A percentile compares a stretch with the other conserved stretches of the same genome.
These are phyloP conservation scores for Venturia aucupariae DNA, from an alignment of 2,329 filamentous ascomycete species.

Conservation along the genomic window DNA sequence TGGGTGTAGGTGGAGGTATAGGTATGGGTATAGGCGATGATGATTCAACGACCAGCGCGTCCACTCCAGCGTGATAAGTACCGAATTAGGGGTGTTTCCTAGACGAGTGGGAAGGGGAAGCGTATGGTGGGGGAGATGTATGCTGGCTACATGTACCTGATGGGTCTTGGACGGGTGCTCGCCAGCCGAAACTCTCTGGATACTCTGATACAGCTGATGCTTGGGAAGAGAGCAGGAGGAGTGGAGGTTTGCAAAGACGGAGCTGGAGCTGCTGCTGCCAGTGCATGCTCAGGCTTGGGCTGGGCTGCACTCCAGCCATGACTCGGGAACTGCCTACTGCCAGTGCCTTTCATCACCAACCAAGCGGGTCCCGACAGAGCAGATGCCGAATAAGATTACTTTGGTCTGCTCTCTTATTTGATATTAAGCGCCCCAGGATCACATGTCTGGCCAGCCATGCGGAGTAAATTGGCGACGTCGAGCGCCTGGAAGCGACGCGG, in stretches of 20 bases:
- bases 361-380: no score
- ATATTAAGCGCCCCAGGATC: not conserved
- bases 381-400: not conserved
- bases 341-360: no score
- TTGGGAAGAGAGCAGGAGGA: conserved; percentile 1
- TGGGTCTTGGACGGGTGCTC: not conserved
- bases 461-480: not conserved
- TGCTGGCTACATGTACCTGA: no score
- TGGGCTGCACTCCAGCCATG: not conserved
- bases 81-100: not conserved
- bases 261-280: not conserved
- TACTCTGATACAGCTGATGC: not conserved
- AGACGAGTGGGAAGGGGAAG: not conserved
- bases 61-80: not conserved
- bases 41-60: not conserved
- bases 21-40: not conserved
- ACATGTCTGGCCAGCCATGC: conserved; percentile 2
- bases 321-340: not conserved
- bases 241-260: not conserved
- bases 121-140: not conserved
- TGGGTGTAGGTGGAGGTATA: not conserved
- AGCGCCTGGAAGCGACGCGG: not conserved
- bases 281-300: no score
- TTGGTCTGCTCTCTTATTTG: not conserved
- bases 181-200: not conserved